Evolutionary conservation across 2,329 filamentous ascomycete genomes (phyloP), one percentile per base, ranked within the genome.

Genomic region (Sphaerulina populicola): DNA sequence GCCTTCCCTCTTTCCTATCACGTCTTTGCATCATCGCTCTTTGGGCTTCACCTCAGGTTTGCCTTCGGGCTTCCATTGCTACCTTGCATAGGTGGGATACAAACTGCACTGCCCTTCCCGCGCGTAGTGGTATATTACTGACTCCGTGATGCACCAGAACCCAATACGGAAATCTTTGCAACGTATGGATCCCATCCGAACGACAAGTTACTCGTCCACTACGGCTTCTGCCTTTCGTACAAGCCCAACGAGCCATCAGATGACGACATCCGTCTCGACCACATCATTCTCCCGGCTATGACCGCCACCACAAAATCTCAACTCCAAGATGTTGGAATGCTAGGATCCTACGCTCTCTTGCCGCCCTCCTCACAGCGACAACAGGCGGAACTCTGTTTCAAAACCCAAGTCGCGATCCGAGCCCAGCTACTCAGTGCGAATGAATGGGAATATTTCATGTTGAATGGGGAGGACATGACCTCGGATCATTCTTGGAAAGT

Each of bases 121-220:
- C 23, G 23, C 23, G 23, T 27, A 6, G 6, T 27, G 5, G 23
- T 27, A 4, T 27, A 4, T 27, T 23, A 41, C 15, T 41, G 39
- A 23, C 11, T 27, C 39, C 12, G 15, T 12, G 10, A 3, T 12
- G 39, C 18, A 9, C 11, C 21, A 59, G 55, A 43, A 36, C 18
- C 52, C 12, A 44, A 48, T 11, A 51, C 53, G 15, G 85, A 89
- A 68, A 70, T 90, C 1, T 79, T 77, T 53, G 79, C 86, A 23
- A 80, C 77, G 27, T 90, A 90, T 60, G 86, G 86, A 2, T 66
- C 74, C 1, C 85, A 89, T 64, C 76, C 76, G 27, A 86, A 87
- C 56, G 85, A 89, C 62, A 85, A 86, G 58, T 68, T 89, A 14
- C 74, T 89, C 2, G 76, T 79, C 0, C 85, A 88, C 67, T 90